Evolutionary conservation across 164 flowering plant species (phyloP).

Genomic region (Sedum album): DNA sequence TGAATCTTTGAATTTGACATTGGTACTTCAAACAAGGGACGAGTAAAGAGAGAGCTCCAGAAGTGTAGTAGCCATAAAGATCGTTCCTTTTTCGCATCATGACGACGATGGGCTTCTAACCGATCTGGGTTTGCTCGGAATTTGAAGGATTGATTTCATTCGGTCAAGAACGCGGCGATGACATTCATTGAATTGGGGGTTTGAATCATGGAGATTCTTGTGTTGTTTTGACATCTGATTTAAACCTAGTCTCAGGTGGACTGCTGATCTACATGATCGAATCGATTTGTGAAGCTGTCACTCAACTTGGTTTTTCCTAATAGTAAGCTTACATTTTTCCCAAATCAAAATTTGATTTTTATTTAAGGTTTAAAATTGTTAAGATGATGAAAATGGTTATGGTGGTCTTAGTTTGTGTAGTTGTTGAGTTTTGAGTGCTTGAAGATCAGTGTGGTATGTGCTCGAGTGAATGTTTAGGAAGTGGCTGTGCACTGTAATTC

Average conservation of each 20-base stretch:
- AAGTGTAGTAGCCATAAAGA: neutral
- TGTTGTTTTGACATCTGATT: constrained; percentile 30
- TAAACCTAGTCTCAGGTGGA: constrained; percentile 39
- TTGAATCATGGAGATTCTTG: constrained; percentile 26
- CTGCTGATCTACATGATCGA: constrained; percentile 44
- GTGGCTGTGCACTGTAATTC: neutral
- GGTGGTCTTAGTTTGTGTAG: too few species aligned
- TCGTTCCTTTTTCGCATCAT: neutral
- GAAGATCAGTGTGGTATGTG: neutral
- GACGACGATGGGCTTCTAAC: neutral
- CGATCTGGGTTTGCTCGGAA: neutral
- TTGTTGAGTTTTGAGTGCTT: neutral
- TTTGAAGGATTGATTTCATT: neutral
- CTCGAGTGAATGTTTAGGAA: too few species aligned
- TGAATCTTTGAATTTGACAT: neutral
- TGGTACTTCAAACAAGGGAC: neutral
- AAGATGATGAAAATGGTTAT: too few species aligned
- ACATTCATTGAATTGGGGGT: constrained; percentile 7
- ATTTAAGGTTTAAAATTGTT: too few species aligned
- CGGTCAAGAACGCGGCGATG: neutral
- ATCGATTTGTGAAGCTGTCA: constrained; percentile 39
- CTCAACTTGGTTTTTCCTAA: constrained; percentile 34
- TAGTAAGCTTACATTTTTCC: too few species aligned
- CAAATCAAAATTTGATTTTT: neutral
- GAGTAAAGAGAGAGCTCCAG: neutral